These are phyloP conservation scores for Clitopilus passeckerianus DNA, from an alignment of 768 basidiomycete species.

Conservation along the genomic window DNA sequence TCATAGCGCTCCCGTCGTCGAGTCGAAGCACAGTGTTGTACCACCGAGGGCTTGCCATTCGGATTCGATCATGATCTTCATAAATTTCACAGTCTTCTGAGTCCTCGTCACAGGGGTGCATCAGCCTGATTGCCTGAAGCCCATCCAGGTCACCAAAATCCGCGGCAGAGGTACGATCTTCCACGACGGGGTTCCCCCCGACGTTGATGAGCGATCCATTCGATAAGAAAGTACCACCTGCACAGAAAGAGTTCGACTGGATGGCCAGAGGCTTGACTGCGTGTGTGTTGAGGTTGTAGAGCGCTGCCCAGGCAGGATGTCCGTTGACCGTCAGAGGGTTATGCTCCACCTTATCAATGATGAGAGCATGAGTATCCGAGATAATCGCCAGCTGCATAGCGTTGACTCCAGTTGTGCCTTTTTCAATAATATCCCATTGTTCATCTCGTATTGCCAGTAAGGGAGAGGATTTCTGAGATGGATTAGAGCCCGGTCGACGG, in stretches of 20 bases:
- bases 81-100: constrained; percentile 52
- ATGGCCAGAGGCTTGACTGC: constrained; percentile 56
- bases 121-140: constrained; percentile 66
- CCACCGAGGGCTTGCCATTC: constrained; percentile 79
- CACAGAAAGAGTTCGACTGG: constrained; percentile 83
- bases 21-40: constrained; percentile 71
- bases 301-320: constrained; percentile 77
- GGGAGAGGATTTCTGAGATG: neutral
- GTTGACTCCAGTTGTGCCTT: constrained; percentile 68
- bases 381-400: constrained; percentile 76
- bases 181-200: constrained; percentile 78
- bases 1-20: constrained; percentile 76
- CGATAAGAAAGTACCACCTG: constrained; percentile 71
- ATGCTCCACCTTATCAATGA: constrained; percentile 84
- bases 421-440: constrained; percentile 56
- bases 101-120: constrained; percentile 57
- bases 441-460: neutral
- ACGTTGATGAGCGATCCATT: constrained; percentile 78
- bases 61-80: constrained; percentile 58
- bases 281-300: constrained; percentile 67
- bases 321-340: constrained; percentile 70
- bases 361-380: constrained; percentile 63
- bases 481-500: no score
- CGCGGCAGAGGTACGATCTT: constrained; percentile 53
- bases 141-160: constrained; percentile 78